These are phyloP conservation scores for Galeopsis tetrahit DNA, from an alignment of 257 asterid genomes.

Conservation along the genomic window DNA sequence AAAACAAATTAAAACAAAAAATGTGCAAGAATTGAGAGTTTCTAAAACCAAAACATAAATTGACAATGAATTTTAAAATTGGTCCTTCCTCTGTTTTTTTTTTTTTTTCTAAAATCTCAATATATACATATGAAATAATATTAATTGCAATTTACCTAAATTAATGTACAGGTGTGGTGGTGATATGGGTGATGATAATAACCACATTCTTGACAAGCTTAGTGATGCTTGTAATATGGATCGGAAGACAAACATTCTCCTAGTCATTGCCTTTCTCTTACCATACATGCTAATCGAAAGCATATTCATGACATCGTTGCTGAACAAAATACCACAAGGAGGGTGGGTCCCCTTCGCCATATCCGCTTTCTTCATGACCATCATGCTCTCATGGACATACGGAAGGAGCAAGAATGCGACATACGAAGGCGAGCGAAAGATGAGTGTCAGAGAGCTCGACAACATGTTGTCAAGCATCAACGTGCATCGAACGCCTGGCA, in stretches of 20 bases:
- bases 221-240: conserved; percentile 69
- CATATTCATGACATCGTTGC: conserved; percentile 62
- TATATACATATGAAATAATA: too few species aligned
- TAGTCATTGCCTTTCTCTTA: conserved; percentile 53
- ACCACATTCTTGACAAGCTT: conserved; percentile 58
- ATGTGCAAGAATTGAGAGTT: too few species aligned
- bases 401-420: conserved; percentile 57
- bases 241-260: conserved; percentile 50
- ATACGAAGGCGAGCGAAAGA: conserved; percentile 56
- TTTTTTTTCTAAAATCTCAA: too few species aligned
- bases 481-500: conserved; percentile 50
- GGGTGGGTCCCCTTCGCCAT: conserved; percentile 83
- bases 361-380: conserved; percentile 50
- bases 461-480: conserved; percentile 39
- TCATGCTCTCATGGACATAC: conserved; percentile 74
- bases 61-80: too few species aligned
- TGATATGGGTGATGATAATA: conserved; percentile 80
- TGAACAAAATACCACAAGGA: conserved; percentile 76
- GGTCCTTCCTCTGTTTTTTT: too few species aligned
- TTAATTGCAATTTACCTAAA: too few species aligned
- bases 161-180: conserved; percentile 55
- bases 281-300: conserved; percentile 61
- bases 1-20: too few species aligned
- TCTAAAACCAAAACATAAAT: too few species aligned
- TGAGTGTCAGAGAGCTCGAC: conserved; percentile 53